Evolutionary conservation across 306 rosid genomes (phyloP), one percentile per base, ranked within the genome.

Genomic region (Cicer yamashitae): DNA sequence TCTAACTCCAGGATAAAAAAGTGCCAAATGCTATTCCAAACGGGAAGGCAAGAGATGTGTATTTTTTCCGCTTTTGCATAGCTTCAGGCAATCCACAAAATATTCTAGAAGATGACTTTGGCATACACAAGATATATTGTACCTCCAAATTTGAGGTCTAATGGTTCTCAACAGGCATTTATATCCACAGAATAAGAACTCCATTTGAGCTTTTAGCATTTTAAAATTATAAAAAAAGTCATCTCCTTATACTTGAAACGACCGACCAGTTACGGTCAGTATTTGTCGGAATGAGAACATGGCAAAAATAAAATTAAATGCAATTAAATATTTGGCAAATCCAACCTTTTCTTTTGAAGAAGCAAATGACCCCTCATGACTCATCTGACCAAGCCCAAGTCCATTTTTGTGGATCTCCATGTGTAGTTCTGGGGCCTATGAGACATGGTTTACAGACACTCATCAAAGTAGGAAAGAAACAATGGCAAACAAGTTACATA

Each of bases 391-490:
- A 76, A 87, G 70, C 67, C 86, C 90, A 70, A 82, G 71, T 63
- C 85, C 90, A 41, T 67, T 78, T 82, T 79, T 93, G 76, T 89
- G 96, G 82, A 93, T 71, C 85, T 93, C 92, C 82, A 77, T 73
- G 87, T 93, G 94, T 81, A 93, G 83, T 40, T 85, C 90, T 2
- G 93, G 87, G 12, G 94, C 96, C 96, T 93, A 57, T 1, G 52
- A 62, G 56, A 41, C 71, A 77, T 48, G 37, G 70, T 53, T 63
- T 52, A 65, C 11, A 47, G 45, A 30, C 46, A 77, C 40, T 10
- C 11, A 65, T 70, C 51, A 81, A 12, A 46, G 46, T 54, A 71
- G 41, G 71, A 70, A 77, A 46, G 70, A 81, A 20, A 76, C 38
- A 18, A 65, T 6, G 6, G 61, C 12, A 8, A 62, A 81, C 58